Conservation (phyloP, 108 stramenopile genomes). For the Epithemia pelagica region DNA sequence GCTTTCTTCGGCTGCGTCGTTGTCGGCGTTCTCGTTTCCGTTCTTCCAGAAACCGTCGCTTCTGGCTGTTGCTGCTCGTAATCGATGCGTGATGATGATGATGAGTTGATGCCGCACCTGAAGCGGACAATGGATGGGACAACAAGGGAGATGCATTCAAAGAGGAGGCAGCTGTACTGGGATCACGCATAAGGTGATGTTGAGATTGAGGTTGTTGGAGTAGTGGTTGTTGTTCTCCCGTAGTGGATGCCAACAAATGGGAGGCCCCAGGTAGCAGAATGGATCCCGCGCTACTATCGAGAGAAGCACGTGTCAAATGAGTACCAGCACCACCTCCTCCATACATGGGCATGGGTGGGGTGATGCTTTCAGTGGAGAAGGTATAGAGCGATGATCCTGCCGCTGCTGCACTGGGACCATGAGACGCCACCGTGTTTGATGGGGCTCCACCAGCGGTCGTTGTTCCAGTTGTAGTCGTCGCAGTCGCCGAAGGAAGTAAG, state of each 20-base stretch:
- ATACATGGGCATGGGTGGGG: neutral
- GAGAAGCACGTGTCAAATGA: neutral
- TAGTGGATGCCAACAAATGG: neutral
- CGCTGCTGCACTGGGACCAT: no score
- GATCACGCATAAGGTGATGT: neutral
- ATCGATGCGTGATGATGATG: neutral
- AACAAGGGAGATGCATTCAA: neutral
- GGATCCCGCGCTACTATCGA: neutral
- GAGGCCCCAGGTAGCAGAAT: neutral
- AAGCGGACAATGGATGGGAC: neutral
- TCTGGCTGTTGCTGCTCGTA: neutral
- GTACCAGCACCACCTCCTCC: neutral
- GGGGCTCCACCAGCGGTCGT: no score
- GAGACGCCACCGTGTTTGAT: neutral
- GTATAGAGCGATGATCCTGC: neutral
- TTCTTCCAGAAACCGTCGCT: conserved; percentile 4
- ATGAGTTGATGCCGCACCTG: neutral
- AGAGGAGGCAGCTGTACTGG: neutral
- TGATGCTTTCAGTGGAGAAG: neutral
- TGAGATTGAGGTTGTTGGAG: neutral
- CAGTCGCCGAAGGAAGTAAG: neutral
- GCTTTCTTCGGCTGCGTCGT: conserved; percentile 17
- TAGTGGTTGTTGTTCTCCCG: neutral
- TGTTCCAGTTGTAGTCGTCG: neutral
- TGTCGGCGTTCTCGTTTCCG: conserved; percentile 10